A percentile compares a stretch with the other conserved stretches of the same genome.
phyloP scores from a whole-genome alignment of 441 rosid genomes.

The Populus hybrid region DNA sequence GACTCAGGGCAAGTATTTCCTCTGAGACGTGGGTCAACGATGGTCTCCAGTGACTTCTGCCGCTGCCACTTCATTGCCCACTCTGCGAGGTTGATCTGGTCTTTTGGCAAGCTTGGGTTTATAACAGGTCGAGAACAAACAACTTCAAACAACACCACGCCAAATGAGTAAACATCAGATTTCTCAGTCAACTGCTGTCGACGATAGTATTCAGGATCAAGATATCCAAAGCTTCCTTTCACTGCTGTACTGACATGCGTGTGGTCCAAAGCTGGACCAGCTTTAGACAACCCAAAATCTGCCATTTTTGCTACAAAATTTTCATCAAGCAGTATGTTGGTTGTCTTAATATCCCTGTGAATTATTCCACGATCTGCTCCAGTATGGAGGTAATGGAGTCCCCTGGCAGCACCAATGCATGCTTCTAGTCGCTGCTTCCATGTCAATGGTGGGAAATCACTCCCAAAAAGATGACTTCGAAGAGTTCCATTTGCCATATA shows the following conservation, averaged over 20 bases:
- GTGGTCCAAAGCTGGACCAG: conserved; percentile 76
- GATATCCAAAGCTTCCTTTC: conserved; percentile 93
- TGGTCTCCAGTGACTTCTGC: conserved; percentile 55
- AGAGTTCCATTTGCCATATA: conserved; percentile 88
- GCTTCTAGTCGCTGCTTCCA: conserved; percentile 82
- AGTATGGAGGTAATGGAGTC: conserved; percentile 92
- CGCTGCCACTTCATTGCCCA: conserved; percentile 88
- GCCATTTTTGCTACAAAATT: conserved; percentile 84
- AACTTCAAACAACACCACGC: conserved; percentile 77
- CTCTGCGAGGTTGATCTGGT: conserved; percentile 88
- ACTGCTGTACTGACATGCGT: conserved; percentile 93
- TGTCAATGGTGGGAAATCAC: conserved; percentile 57
- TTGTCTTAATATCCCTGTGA: conserved; percentile 86
- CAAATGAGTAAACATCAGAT: conserved; percentile 86
- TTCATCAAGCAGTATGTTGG: conserved; percentile 74
- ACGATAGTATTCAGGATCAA: conserved; percentile 83
- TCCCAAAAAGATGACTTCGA: conserved; percentile 75
- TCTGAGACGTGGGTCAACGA: conserved; percentile 53
- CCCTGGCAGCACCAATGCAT: conserved; percentile 78
- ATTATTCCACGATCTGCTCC: conserved; percentile 83
- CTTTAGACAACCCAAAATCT: conserved; percentile 78
- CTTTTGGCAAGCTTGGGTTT: conserved; percentile 80
- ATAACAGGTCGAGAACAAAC: conserved; percentile 85
- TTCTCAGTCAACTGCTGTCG: conserved; percentile 88
- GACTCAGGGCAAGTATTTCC: conserved; percentile 59